Percentiles rank a stretch among this genome's conserved stretches.
Conservation (phyloP, 169 alveolate genomes). For the Plasmodium berghei region DNA sequence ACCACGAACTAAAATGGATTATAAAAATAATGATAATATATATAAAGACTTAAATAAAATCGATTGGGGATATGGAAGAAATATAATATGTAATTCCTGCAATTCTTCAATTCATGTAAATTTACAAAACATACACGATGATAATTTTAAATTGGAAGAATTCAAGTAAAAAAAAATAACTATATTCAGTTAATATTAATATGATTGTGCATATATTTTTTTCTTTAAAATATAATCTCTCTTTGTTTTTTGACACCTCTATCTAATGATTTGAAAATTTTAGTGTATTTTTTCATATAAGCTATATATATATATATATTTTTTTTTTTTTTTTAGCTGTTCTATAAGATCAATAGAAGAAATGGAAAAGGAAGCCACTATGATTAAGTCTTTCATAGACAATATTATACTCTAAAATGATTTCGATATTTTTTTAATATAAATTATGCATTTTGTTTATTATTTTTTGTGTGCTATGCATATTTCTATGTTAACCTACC, state of each 20-base stretch:
- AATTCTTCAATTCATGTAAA: constrained; percentile 25
- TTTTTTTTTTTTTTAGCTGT: constrained; percentile 8
- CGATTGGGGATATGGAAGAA: constrained; percentile 76
- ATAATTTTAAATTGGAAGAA: constrained; percentile 66
- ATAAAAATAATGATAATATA: constrained; percentile 85
- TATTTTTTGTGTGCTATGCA: too few species aligned
- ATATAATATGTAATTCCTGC: constrained; percentile 40
- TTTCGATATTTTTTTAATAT: too few species aligned
- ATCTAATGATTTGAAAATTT: too few species aligned
- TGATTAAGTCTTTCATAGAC: constrained; percentile 52
- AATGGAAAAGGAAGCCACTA: constrained; percentile 64
- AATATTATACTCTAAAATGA: not conserved
- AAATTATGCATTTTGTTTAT: too few species aligned
- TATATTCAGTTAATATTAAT: not conserved
- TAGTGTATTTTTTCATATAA: too few species aligned
- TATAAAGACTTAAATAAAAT: constrained; percentile 81
- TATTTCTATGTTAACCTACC: too few species aligned
- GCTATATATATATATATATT: too few species aligned
- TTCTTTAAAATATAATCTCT: not conserved
- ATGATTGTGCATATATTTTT: not conserved
- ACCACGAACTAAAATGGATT: constrained; percentile 85
- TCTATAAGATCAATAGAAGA: constrained; percentile 57
- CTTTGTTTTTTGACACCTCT: too few species aligned
- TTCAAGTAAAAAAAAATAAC: constrained; percentile 31
- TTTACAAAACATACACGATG: constrained; percentile 12